phyloP scores from a whole-genome alignment of 495 filamentous ascomycete genomes.

The Xylaria bambusicola region DNA sequence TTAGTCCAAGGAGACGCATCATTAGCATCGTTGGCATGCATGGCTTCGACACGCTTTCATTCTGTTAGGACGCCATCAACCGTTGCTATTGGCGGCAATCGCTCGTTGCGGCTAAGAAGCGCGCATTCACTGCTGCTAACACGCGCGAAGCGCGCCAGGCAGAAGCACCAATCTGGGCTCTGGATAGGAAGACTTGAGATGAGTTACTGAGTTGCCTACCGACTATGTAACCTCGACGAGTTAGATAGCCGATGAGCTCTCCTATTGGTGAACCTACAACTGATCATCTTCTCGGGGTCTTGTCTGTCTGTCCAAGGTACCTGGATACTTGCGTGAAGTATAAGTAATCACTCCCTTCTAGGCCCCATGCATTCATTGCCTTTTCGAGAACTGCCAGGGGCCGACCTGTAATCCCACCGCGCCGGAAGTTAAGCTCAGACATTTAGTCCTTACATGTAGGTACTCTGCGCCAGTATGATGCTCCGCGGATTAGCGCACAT shows the following conservation, averaged over 20 bases:
- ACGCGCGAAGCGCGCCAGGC: not conserved
- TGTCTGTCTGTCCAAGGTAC: no score
- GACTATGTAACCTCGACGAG: no score
- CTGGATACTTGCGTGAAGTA: no score
- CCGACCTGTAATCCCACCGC: not conserved
- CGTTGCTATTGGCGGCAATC: not conserved
- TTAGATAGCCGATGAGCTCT: no score
- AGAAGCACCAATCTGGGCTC: no score
- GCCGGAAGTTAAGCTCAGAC: not conserved
- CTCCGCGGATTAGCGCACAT: no score
- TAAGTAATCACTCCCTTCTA: not conserved
- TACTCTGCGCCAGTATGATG: no score
- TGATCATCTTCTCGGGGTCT: no score
- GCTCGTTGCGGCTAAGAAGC: not conserved
- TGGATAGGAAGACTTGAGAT: no score
- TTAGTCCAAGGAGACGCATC: not conserved
- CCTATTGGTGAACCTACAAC: no score
- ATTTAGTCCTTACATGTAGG: not conserved
- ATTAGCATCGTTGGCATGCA: not conserved
- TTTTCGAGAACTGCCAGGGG: not conserved
- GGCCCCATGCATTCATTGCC: not conserved
- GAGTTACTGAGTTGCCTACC: no score
- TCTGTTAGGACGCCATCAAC: not conserved
- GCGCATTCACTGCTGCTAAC: not conserved
- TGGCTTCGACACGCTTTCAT: not conserved